phyloP scores from a whole-genome alignment of 176 grass and related monocot genomes.

The Avena insularis region DNA sequence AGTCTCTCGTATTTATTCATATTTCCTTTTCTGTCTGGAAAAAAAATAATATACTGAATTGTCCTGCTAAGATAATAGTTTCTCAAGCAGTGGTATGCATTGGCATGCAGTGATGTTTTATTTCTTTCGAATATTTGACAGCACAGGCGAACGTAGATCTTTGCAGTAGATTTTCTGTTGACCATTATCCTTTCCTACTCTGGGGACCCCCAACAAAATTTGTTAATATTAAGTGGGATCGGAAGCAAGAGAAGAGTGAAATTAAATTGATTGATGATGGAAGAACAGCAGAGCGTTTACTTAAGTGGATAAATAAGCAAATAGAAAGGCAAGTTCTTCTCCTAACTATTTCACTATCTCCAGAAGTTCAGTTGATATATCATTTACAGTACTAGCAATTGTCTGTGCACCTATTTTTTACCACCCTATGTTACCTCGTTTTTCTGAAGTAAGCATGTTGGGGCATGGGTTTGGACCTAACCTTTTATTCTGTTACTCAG shows the following conservation, averaged over 20 bases:
- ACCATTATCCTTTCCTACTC: constrained; percentile 85
- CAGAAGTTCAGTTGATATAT: constrained; percentile 23
- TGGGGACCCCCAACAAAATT: constrained; percentile 89
- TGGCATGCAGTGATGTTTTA: constrained; percentile 42
- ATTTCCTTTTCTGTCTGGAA: neutral
- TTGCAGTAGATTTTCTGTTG: constrained; percentile 86
- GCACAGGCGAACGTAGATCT: constrained; percentile 84
- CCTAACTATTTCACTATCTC: constrained; percentile 12
- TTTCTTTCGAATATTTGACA: constrained; percentile 78
- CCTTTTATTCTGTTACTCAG: constrained; percentile 11
- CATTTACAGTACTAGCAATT: neutral
- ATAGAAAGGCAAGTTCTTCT: constrained; percentile 68
- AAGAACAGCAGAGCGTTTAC: constrained; percentile 84
- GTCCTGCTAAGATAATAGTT: constrained; percentile 5
- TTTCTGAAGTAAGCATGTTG: neutral
- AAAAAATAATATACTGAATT: constrained; percentile 20
- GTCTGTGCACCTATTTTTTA: constrained; percentile 4
- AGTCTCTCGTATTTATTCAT: neutral
- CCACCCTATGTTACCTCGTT: constrained; percentile 8
- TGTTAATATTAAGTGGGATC: constrained; percentile 63
- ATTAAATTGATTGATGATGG: constrained; percentile 84
- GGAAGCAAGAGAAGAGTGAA: constrained; percentile 83
- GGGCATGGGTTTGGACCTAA: neutral
- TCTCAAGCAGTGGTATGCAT: constrained; percentile 23
- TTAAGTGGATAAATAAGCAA: constrained; percentile 95